Base-by-base conservation (phyloP, 208 protist genomes). In the Trypanosoma mega region DNA sequence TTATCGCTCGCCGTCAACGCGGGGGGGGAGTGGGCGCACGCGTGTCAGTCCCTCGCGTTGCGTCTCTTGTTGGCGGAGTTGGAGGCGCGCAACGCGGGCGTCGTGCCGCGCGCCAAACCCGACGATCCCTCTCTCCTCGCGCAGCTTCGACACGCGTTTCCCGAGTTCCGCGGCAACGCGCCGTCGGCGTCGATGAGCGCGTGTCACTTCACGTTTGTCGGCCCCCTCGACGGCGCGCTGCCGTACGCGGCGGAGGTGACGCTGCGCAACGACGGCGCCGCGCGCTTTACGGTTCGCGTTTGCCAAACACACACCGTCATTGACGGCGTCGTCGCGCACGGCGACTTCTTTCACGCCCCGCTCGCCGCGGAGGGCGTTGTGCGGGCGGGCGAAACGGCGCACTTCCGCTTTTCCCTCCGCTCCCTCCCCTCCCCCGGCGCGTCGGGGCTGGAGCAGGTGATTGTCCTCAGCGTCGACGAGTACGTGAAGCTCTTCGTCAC, bases 41-140 rank as follows among this genome's bases (percentile, higher is more conserved):
- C 67, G 44, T 92, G 85, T 63, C 88, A 94, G 69, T 76, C 50
- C 6, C 60, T 85, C n/a, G 82, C 88, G 24, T 73, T 91, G 41
- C 68, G 74, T 33, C 57, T 90, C 37, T 67, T 94, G 14, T 62
- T 68, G 16, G 39, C 63, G 16, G 84, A 94, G 65, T 56, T 94
- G 60, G 68, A 82, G 53, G 78, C 80, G 16, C 72, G 72, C 36
- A 50, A 72, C 29, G 62, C 59, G 9, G 78, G 74, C 39, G 68
- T 82, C 1, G 73, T 81, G 41, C 74, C 77, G 7, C 75, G 77
- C 18, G 44, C 61, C 3, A 89, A 82, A 30, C 65, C 64, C 53
- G 83, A 90, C 36, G 82, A 94, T 54, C 78, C 82, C 3, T 72
- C 76, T 34, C 68, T 72, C 2, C 68, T 90, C 21, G 53, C 74